phyloP scores from a whole-genome alignment of 176 grass and related monocot genomes.

The Bolboschoenus planiculmis region DNA sequence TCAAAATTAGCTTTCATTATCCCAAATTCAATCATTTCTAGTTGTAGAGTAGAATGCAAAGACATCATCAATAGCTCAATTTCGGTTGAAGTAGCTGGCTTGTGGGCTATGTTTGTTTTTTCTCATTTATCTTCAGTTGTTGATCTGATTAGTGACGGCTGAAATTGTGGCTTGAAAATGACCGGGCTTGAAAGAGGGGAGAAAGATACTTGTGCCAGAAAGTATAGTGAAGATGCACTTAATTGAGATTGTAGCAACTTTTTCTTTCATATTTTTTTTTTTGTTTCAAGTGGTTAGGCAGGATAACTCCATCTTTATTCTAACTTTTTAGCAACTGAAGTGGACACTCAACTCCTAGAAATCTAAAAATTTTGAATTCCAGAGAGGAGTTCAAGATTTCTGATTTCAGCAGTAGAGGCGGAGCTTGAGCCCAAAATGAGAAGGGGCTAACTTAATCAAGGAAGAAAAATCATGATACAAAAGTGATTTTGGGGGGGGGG shows the following conservation, averaged over 20 bases:
- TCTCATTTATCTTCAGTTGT: neutral
- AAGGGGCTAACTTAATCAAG: too few species aligned
- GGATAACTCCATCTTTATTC: neutral
- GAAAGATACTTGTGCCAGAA: neutral
- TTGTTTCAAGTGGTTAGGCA: neutral
- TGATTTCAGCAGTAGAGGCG: too few species aligned
- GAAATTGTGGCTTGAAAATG: neutral
- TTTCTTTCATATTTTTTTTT: neutral
- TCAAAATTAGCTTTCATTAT: neutral
- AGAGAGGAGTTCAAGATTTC: neutral
- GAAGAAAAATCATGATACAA: too few species aligned
- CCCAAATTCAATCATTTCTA: neutral
- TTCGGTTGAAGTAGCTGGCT: neutral
- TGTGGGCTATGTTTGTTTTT: neutral
- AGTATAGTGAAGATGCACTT: neutral
- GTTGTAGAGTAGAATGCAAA: neutral
- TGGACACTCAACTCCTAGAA: neutral
- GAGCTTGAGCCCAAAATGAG: too few species aligned
- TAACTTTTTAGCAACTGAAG: neutral
- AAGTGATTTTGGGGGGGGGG: too few species aligned
- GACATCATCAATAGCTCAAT: neutral
- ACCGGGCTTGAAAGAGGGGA: neutral
- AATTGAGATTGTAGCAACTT: neutral
- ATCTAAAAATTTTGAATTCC: neutral
- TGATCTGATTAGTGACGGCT: neutral